Evolutionary conservation across 805 yeast genomes (phyloP), one percentile per base, ranked within the genome.

Genomic region (Myxozyma geophila): DNA sequence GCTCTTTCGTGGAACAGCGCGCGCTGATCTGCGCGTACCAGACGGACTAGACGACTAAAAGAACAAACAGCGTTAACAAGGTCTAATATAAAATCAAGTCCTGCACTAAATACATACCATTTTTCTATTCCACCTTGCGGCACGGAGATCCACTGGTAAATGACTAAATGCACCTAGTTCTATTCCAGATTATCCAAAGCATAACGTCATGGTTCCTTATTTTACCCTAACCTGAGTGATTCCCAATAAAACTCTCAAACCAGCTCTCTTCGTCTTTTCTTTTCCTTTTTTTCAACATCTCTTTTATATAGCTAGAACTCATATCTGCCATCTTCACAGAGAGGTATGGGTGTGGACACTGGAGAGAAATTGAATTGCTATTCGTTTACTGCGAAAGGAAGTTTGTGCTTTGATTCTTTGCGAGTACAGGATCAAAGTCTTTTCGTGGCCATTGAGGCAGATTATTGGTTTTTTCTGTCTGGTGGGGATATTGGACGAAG

Each of bases 271-370:
- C 33, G 44, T 47, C 52, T 19, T 21, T 47, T 35, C 21, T 49
- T 37, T 62, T 51, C 44, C 28, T 54, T 54, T 51, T 39, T 47
- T 35, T 15, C n/a, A 15, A 51, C 15, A 47, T 58, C 68, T 65
- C 68, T 54, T 59, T 53, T 35, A 36, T 41, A 23, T 59, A 43
- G 68, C 69, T 66, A 66, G 69, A 66, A 67, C 69, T 59, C 66
- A 59, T 59, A 48, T 59, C 56, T 64, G 66, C 49, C 66, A 46
- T 50, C 39, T 47, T 58, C 40, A 47, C 61, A 58, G 49, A 62
- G 64, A 68, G 54, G 49, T 61, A 44, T 65, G 69, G 66, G 69
- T 66, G 69, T 66, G 61, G 69, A 66, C 67, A 66, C 49, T 53
- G 47, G 69, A 66, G 69, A 58, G 40, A 66, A 41, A 66, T n/a